Conservation (phyloP, 1,139 yeast species). For the Magnusiomyces fungicola region DNA sequence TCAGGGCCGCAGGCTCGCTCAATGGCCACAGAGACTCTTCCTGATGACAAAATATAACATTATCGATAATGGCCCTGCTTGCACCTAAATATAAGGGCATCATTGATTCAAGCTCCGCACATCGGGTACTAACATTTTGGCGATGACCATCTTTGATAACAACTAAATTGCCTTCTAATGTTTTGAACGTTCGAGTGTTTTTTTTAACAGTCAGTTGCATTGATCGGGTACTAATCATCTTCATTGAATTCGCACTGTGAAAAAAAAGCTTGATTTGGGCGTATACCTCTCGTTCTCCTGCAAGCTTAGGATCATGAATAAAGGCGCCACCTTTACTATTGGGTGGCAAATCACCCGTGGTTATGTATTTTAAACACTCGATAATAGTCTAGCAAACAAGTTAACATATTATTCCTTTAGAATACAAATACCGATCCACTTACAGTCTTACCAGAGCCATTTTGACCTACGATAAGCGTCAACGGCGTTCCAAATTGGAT, state of each 20-base stretch:
- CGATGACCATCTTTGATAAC: conserved; percentile 60
- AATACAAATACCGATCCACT: conserved; percentile 13
- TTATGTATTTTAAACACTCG: conserved; percentile 87
- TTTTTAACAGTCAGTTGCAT: conserved; percentile 64
- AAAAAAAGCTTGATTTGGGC: conserved; percentile 92
- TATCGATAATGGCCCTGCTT: conserved; percentile 77
- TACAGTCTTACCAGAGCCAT: conserved; percentile 94
- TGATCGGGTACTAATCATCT: conserved; percentile 81
- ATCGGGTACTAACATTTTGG: conserved; percentile 70
- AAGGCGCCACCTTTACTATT: conserved; percentile 96
- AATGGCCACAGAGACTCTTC: conserved; percentile 97
- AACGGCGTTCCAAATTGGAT: conserved; percentile 87
- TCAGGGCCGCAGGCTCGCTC: conserved; percentile 80
- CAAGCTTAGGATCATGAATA: conserved; percentile 75
- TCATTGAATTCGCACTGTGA: conserved; percentile 60
- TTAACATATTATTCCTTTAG: too few species aligned
- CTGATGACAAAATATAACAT: conserved; percentile 95
- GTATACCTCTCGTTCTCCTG: conserved; percentile 63
- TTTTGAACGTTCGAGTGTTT: conserved; percentile 67
- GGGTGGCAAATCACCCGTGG: conserved; percentile 95
- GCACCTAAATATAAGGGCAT: conserved; percentile 84
- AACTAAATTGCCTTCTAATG: conserved; percentile 81
- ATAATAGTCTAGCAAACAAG: conserved; percentile 52
- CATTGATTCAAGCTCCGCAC: conserved; percentile 75
- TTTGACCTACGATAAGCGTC: conserved; percentile 90